phyloP scores from a whole-genome alignment of 495 filamentous ascomycete genomes.

The Penicillium tannophilum region DNA sequence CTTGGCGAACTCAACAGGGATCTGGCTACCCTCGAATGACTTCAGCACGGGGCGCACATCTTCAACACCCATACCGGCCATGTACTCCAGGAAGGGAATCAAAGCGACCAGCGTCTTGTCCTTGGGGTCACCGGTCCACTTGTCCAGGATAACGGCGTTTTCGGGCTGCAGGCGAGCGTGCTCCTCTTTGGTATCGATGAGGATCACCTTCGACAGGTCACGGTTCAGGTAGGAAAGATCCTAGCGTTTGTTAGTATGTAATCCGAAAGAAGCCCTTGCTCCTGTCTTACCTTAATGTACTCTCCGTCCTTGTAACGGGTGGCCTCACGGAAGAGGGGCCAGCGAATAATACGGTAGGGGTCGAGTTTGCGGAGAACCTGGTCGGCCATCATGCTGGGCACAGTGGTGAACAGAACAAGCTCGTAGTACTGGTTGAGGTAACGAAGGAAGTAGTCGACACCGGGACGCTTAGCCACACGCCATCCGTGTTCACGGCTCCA shows the following conservation, averaged over 20 bases:
- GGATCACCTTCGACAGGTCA: constrained; percentile 87
- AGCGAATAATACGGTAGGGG: constrained; percentile 94
- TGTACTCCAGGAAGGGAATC: constrained; percentile 95
- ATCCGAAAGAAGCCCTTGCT: not conserved
- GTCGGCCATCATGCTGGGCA: constrained; percentile 78
- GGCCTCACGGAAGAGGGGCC: constrained; percentile 91
- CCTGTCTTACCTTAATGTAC: constrained; percentile 80
- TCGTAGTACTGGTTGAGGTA: constrained; percentile 98
- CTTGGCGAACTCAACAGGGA: constrained; percentile 83
- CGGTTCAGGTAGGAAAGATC: constrained; percentile 96
- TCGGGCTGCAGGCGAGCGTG: constrained; percentile 86
- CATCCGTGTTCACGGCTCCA: constrained; percentile 94
- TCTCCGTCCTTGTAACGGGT: constrained; percentile 94
- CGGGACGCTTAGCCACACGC: constrained; percentile 92
- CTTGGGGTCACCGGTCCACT: constrained; percentile 81
- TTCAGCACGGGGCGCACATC: constrained; percentile 85
- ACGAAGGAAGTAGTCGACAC: constrained; percentile 94
- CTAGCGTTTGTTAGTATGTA: constrained; percentile 43
- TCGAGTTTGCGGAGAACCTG: constrained; percentile 91
- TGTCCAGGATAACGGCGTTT: constrained; percentile 88
- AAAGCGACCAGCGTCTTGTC: constrained; percentile 84
- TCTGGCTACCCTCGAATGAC: constrained; percentile 82
- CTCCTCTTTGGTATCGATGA: constrained; percentile 80
- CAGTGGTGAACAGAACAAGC: constrained; percentile 89
- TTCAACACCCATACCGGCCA: constrained; percentile 85